These are phyloP conservation scores for Pythium phragmitis DNA, from an alignment of 352 stramenopile genomes.

Conservation along the genomic window DNA sequence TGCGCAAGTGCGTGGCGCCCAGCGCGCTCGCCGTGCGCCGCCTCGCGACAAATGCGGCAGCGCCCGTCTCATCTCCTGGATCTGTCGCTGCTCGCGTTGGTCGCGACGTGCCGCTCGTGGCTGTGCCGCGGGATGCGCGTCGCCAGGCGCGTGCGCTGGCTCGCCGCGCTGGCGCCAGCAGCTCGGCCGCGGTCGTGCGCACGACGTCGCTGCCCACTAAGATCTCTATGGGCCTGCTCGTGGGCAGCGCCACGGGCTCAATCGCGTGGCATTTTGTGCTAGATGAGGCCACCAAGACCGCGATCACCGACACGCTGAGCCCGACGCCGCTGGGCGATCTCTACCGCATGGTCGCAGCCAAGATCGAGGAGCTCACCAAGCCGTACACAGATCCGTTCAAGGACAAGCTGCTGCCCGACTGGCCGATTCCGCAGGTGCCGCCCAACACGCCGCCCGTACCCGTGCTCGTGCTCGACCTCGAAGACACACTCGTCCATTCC, in stretches of 20 bases:
- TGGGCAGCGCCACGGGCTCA: conserved; percentile 58
- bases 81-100: conserved; percentile 37
- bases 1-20: conserved; percentile 20
- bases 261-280: conserved; percentile 77
- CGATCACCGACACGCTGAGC: conserved; percentile 42
- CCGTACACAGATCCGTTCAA: conserved; percentile 82
- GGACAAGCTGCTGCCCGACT: conserved; percentile 84
- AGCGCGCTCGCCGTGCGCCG: conserved; percentile 27
- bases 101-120: conserved; percentile 54
- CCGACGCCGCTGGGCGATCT: conserved; percentile 67
- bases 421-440: conserved; percentile 79
- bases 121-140: conserved; percentile 58
- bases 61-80: conserved; percentile 1
- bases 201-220: conserved; percentile 73
- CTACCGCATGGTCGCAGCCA: conserved; percentile 52
- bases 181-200: conserved; percentile 47
- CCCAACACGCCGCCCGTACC: conserved; percentile 74
- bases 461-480: conserved; percentile 81
- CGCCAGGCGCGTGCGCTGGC: conserved; percentile 50
- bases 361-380: conserved; percentile 68
- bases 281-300: conserved; percentile 50
- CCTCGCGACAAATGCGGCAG: conserved; percentile 20
- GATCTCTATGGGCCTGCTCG: conserved; percentile 66
- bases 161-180: conserved; percentile 31
- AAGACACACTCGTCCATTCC: conserved; percentile 87